phyloP scores from a whole-genome alignment of 352 stramenopile genomes.

The Globisporangium splendens region DNA sequence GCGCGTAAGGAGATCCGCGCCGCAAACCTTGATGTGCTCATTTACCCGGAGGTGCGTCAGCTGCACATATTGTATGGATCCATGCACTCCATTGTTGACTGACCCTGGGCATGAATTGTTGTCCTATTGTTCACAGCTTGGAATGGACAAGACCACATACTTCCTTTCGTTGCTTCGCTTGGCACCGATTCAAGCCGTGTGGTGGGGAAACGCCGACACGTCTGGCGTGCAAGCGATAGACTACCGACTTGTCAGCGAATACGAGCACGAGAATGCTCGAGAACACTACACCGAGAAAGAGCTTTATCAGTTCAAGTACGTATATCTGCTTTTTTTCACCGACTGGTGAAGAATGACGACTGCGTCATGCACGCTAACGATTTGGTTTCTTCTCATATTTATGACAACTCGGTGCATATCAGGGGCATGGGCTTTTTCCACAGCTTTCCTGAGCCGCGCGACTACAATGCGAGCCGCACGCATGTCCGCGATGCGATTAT shows the following conservation, averaged over 20 bases:
- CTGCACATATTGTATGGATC: background rate
- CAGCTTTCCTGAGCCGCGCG: slow-evolving; percentile 31
- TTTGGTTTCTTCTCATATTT: background rate
- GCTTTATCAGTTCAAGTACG: slow-evolving; percentile 56
- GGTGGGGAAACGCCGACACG: slow-evolving; percentile 77
- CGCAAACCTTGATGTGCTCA: slow-evolving; percentile 54
- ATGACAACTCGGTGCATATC: background rate
- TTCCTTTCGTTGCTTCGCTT: slow-evolving; percentile 68
- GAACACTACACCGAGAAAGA: slow-evolving; percentile 60
- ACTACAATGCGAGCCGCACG: slow-evolving; percentile 31
- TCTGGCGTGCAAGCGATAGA: slow-evolving; percentile 63
- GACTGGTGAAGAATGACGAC: too few species aligned
- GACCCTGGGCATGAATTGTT: background rate
- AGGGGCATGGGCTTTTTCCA: slow-evolving; percentile 73
- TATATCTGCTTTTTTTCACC: background rate
- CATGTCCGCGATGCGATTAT: slow-evolving; percentile 45
- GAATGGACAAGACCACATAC: slow-evolving; percentile 76
- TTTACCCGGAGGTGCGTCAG: slow-evolving; percentile 60
- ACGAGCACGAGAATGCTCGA: slow-evolving; percentile 43
- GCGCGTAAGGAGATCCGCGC: slow-evolving; percentile 46
- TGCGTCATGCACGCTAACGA: too few species aligned
- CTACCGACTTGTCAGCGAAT: slow-evolving; percentile 63
- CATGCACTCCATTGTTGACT: background rate
- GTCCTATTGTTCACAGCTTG: slow-evolving; percentile 35
- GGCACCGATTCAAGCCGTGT: slow-evolving; percentile 63